Evolutionary conservation across 257 asterid species (phyloP), one percentile per base, ranked within the genome.

Genomic region (Paulownia fortunei): DNA sequence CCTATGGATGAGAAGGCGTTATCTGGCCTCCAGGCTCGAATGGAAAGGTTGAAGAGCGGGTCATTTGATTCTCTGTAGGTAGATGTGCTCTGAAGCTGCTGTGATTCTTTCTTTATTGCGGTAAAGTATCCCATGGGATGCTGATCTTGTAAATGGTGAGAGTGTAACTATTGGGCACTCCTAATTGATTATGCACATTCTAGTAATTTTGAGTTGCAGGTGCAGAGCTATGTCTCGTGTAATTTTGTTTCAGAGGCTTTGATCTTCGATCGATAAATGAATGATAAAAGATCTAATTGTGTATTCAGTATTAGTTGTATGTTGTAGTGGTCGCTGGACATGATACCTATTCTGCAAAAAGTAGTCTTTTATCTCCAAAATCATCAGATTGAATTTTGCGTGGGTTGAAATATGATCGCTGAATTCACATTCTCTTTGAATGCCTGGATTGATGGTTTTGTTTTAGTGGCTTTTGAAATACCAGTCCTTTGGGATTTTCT

Each of bases 1-100:
- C 97, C 97, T 11, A 96, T 96, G 97, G 98, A 96, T 51, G 99
- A 96, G 89, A 92, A 87, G 82, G 99, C 98, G 9, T 86, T 93
- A 44, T 93, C 98, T 4, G 98, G 99, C 73, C 97, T 96, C 63
- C 99, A 96, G 80, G 99, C 99, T 34, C 97, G 99, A 16, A 96
- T 96, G 98, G 97, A 96, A 68, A 84, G 99, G 87, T 84, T 93
- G 37, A 96, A 96, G 87, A 92, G 97, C 58, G 97, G 98, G 9
- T 90, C 96, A 9, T 80, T 91, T 52, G 99, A 96, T 85, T 88
- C 91, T 52, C 63, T 89, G 61, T 89, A 86, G 87, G 81, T 37
- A 54, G 49, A 26, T 2, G 46, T 2, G 55, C 8, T 13, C 21
- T 55, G 32, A 11, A 19, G 18, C 4, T 26, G 52, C 30, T 69